A percentile compares a stretch with the other conserved stretches of the same genome.
phyloP scores from a whole-genome alignment of 768 basidiomycete genomes.

The Boletus edulis region DNA sequence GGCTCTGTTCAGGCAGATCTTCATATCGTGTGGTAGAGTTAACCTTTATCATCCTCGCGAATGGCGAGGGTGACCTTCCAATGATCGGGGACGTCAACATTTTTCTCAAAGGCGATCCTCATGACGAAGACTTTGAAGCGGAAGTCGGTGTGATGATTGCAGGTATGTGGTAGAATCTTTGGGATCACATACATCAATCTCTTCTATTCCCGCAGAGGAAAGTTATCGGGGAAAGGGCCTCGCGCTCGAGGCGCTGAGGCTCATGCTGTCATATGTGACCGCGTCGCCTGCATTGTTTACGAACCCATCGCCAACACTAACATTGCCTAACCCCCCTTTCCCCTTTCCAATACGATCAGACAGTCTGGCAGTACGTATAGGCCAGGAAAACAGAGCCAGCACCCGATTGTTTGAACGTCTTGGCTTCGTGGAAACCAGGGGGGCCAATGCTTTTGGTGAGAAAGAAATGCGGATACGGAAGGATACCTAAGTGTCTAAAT shows the following conservation, averaged over 20 bases:
- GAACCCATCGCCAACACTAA: slow-evolving; percentile 10
- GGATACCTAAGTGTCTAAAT: background rate
- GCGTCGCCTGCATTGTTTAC: slow-evolving; percentile 31
- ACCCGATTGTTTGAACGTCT: slow-evolving; percentile 72
- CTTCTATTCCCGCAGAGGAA: slow-evolving; percentile 44
- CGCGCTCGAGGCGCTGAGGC: slow-evolving; percentile 58
- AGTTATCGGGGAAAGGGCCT: slow-evolving; percentile 67
- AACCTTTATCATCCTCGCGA: slow-evolving; percentile 83
- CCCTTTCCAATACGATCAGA: slow-evolving; percentile 44
- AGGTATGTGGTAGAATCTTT: slow-evolving; percentile 38
- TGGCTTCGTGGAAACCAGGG: slow-evolving; percentile 69
- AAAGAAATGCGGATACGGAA: slow-evolving; percentile 66
- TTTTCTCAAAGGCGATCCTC: slow-evolving; percentile 63
- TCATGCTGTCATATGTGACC: slow-evolving; percentile 70
- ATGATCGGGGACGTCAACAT: slow-evolving; percentile 96
- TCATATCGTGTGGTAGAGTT: slow-evolving; percentile 49
- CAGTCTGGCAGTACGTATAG: slow-evolving; percentile 68
- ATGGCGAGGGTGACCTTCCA: slow-evolving; percentile 33
- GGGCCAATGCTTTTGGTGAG: slow-evolving; percentile 75
- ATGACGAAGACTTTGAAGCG: slow-evolving; percentile 54
- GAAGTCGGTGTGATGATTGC: slow-evolving; percentile 96
- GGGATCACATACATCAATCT: background rate
- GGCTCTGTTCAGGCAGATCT: background rate
- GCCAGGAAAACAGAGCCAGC: slow-evolving; percentile 64
- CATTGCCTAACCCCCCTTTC: slow-evolving; percentile 27